These are phyloP conservation scores for Aureobasidium mangrovei DNA, from an alignment of 2,329 filamentous ascomycete genomes.

Conservation along the genomic window DNA sequence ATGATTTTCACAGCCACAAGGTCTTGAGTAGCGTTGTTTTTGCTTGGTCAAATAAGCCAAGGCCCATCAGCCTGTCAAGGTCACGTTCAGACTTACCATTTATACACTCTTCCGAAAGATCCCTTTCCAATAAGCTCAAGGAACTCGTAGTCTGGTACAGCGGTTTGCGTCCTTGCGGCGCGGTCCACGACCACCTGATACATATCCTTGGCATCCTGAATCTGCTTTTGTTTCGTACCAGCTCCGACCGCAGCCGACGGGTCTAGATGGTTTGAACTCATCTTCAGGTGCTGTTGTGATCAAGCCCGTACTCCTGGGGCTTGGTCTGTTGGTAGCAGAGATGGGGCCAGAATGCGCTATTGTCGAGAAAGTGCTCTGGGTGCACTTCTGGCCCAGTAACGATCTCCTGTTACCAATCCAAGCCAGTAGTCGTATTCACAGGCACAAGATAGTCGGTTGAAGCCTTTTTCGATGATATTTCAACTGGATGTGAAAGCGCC, in stretches of 20 bases:
- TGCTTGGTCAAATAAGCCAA: conserved; percentile 20
- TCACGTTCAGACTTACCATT: conserved; percentile 35
- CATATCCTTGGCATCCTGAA: conserved; percentile 64
- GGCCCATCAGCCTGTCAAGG: background rate
- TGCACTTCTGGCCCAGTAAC: conserved; percentile 2
- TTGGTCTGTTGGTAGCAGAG: background rate
- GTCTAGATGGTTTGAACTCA: conserved; percentile 24
- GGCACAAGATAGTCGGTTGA: background rate
- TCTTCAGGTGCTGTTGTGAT: conserved; percentile 12
- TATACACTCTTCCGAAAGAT: conserved; percentile 66
- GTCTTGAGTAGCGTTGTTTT: conserved; percentile 33
- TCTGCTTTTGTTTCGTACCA: conserved; percentile 39
- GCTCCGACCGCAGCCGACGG: conserved; percentile 16
- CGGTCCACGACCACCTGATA: conserved; percentile 55
- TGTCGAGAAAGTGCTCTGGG: background rate
- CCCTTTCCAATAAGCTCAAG: conserved; percentile 67
- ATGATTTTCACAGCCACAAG: conserved; percentile 75
- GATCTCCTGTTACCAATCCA: background rate
- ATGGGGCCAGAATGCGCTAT: conserved; percentile 7
- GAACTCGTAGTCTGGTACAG: conserved; percentile 58
- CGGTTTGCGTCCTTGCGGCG: conserved; percentile 50
- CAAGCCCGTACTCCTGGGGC: background rate
- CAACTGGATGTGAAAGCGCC: background rate
- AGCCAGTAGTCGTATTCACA: background rate
- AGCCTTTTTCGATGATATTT: conserved; percentile 1